Conservation (phyloP, 495 filamentous ascomycete genomes). For the Paragyromitra xinjiangensis region DNA sequence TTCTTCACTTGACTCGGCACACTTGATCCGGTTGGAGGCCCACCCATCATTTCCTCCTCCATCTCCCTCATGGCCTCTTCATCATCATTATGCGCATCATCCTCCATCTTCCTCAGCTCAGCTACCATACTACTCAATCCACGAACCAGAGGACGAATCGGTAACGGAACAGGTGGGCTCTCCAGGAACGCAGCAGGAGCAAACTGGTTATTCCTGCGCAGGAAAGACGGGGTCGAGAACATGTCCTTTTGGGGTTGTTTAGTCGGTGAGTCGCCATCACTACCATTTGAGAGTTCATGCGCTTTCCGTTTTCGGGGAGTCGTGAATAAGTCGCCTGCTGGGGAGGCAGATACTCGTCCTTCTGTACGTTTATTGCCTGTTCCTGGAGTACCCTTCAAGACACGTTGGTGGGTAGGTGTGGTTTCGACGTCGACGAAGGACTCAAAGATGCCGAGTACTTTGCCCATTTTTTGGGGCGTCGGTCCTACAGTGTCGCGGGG, state of each 20-base stretch:
- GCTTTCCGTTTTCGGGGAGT: slow-evolving; percentile 55
- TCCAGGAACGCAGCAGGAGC: slow-evolving; percentile 26
- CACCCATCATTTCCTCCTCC: slow-evolving; percentile 65
- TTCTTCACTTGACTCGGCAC: too few species aligned
- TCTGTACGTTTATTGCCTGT: slow-evolving; percentile 2
- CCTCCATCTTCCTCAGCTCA: slow-evolving; percentile 78
- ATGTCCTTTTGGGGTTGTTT: slow-evolving; percentile 25
- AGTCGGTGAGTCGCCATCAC: slow-evolving; percentile 3
- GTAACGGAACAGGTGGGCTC: slow-evolving; percentile 62
- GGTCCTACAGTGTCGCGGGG: slow-evolving; percentile 70
- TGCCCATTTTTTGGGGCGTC: slow-evolving; percentile 90
- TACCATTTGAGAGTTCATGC: slow-evolving; percentile 20
- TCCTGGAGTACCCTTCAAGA: slow-evolving; percentile 60
- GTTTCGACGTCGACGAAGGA: slow-evolving; percentile 70
- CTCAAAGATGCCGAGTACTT: slow-evolving; percentile 90
- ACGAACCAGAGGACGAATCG: slow-evolving; percentile 72
- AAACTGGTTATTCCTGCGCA: slow-evolving; percentile 65
- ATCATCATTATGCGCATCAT: slow-evolving; percentile 79
- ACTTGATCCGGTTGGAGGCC: slow-evolving; percentile 18
- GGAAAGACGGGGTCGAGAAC: slow-evolving; percentile 76
- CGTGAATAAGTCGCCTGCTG: slow-evolving; percentile 24
- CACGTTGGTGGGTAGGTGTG: slow-evolving; percentile 60
- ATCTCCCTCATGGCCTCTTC: slow-evolving; percentile 83
- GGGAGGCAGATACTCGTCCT: slow-evolving; percentile 33
- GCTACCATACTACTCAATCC: slow-evolving; percentile 83